Conservation (phyloP, 73 alveolate species). For the Breviolum minutum region DNA sequence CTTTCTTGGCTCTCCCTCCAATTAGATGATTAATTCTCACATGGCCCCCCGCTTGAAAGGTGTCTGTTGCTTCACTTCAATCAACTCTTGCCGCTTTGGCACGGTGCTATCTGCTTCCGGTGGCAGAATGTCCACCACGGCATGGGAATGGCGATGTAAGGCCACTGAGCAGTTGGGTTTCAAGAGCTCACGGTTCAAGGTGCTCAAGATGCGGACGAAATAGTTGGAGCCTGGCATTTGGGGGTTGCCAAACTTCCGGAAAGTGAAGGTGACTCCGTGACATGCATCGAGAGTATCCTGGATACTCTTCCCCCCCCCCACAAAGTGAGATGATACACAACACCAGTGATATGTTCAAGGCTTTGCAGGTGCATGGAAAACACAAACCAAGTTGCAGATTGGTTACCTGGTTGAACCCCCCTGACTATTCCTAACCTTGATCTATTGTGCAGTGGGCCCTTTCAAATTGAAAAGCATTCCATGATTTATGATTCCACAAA, state of each 20-base stretch:
- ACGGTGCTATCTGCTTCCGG: constrained; percentile 96
- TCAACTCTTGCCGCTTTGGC: not conserved
- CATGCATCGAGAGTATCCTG: too few species aligned
- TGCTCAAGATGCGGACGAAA: constrained; percentile 99
- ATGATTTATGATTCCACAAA: not conserved
- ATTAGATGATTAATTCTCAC: too few species aligned
- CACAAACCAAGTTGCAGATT: too few species aligned
- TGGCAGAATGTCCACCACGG: constrained; percentile 99
- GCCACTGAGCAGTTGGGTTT: constrained; percentile 99
- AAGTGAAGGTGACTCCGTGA: too few species aligned
- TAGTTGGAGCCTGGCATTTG: constrained; percentile 98
- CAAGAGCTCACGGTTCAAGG: constrained; percentile 99
- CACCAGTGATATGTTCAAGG: too few species aligned
- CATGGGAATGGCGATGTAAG: constrained; percentile 99
- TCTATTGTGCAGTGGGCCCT: too few species aligned
- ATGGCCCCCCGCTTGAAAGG: not conserved
- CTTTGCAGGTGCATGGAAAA: too few species aligned
- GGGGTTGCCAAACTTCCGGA: constrained; percentile 26
- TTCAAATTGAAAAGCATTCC: not conserved
- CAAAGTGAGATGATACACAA: too few species aligned
- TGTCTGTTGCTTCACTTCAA: not conserved
- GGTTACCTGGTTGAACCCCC: too few species aligned
- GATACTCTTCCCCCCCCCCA: too few species aligned
- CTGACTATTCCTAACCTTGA: too few species aligned
- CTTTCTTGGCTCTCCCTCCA: too few species aligned